Base-by-base conservation (phyloP, 2,329 filamentous ascomycete genomes). In the Fusarium equiseti region DNA sequence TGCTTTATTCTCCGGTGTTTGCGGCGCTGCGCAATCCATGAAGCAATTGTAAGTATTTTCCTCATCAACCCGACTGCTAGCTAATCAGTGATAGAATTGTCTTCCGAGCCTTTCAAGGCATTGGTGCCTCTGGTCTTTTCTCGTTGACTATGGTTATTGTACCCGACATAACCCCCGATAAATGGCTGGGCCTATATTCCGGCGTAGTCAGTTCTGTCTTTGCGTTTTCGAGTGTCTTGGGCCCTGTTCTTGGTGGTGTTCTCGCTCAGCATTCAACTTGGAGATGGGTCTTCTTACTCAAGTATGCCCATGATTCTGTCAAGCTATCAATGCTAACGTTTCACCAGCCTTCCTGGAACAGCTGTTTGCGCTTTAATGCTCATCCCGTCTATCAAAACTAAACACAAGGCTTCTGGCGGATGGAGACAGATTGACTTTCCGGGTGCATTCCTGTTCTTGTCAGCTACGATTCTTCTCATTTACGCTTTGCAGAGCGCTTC, bases 251-350 rank as follows among this genome's bases (percentile, higher is more conserved):
- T 7, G 60, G 60, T 10, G 60, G 60, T 29, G 32, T 60, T 16
- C 43, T 63, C 5, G 38, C 44, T 15, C 55, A 63, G 42, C 54
- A 63, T 24, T 67, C 48, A 35, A 50, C 53, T 9, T 59, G 56
- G 54, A 59, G 46, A 48, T 62, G 53, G 62, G 49, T 63, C 4
- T 63, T 63, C 43, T 49, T 59, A 15, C 60, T 63, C 26, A 63
- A 60, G 55, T 57, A 43, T 5, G 59, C 16, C 2, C 31, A 32
- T 27, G 35, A 12, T n/a, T 10, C 6, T 15, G 8, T 12, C 8
- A n/a, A 11, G 12, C 4, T 9, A 29, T 16, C 2, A 29, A 13
- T 13, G 12, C 51, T 43, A 12, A 31, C 27, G 12, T 4, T 31
- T 24, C 3, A 12, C 7, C 15, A 43, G 38, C 11, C 38, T 53